phyloP scores from a whole-genome alignment of 2,329 filamentous ascomycete species.

The Colletotrichum tabaci region DNA sequence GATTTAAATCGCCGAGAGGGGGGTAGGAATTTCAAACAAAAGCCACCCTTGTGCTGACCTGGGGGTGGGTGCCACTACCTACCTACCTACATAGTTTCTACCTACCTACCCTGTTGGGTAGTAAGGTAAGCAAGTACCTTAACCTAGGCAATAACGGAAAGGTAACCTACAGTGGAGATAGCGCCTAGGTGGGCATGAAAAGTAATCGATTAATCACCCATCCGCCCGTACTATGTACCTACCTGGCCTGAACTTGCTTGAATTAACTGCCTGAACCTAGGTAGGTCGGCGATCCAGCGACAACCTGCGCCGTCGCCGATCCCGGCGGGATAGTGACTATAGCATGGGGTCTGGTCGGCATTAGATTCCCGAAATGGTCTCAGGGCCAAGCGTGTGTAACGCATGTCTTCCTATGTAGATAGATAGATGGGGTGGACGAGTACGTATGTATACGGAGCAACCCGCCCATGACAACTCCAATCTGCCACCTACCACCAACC shows the following conservation, averaged over 20 bases:
- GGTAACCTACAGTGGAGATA: neutral
- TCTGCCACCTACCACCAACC: too few relatives aligned
- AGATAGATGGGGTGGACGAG: neutral
- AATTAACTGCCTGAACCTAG: neutral
- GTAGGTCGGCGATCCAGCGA: neutral
- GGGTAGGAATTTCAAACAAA: neutral
- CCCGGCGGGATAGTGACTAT: too few relatives aligned
- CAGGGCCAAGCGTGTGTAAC: neutral
- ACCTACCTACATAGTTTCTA: neutral
- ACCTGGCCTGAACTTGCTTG: neutral
- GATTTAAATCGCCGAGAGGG: neutral
- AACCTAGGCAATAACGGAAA: neutral
- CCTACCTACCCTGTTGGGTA: neutral
- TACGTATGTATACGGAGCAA: neutral
- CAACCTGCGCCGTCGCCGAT: neutral
- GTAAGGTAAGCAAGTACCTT: neutral
- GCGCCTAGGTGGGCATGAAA: too few relatives aligned
- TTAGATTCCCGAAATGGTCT: neutral
- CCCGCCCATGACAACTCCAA: neutral
- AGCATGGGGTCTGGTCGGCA: neutral
- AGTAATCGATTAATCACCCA: too few relatives aligned
- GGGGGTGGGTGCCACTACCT: neutral
- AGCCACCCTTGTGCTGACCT: neutral
- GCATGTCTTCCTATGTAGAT: neutral
- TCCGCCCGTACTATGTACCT: too few relatives aligned